Evolutionary conservation across 2,329 filamentous ascomycete genomes (phyloP), one percentile per base, ranked within the genome.

Genomic region (Cryphonectria parasitica): DNA sequence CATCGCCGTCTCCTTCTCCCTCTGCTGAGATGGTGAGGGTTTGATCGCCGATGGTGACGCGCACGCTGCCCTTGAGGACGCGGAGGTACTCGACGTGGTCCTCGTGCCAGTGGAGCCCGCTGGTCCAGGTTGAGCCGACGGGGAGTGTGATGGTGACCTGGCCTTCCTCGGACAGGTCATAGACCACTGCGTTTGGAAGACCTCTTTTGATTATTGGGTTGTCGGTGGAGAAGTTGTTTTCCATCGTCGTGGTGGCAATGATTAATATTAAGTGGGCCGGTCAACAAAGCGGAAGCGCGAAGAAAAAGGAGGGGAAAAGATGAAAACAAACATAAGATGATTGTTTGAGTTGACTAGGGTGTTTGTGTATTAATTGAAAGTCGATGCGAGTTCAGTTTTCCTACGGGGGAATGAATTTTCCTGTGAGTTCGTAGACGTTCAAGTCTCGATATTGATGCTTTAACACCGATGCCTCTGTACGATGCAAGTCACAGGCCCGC

Each of bases 61-160:
- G 70, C 1, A 83, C 79, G 8, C 76, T 76, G 17, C 83, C 84
- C 54, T 76, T 77, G 39, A 84, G 25, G 10, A 86, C 78, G 25
- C 76, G 80, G 11, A 87, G 77, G 73, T 82, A 83, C 73, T 86
- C 85, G 3, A 79, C 81, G 73, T 86, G 84, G 1, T 73, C 74
- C 68, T 82, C 80, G 72, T 87, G 85, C 81, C 83, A 87, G 74
- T 87, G 85, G 13, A 84, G 77, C 1, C 83, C 83, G 56, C 82
- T 84, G 11, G 82, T 81, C 85, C 85, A 87, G 3, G 77, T 77
- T 0, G 84, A 86, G 11, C 75, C 72, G 0, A 72, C 67, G 0
- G 84, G 84, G 0, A 86, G 78, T 0, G 80, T 81, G 66, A 86
- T 84, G 7, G 79, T 82, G 15, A 83, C 81, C 43, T 80, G 76